Conservation (phyloP, 129 eudicot species). For the Pulicaria dysenterica region DNA sequence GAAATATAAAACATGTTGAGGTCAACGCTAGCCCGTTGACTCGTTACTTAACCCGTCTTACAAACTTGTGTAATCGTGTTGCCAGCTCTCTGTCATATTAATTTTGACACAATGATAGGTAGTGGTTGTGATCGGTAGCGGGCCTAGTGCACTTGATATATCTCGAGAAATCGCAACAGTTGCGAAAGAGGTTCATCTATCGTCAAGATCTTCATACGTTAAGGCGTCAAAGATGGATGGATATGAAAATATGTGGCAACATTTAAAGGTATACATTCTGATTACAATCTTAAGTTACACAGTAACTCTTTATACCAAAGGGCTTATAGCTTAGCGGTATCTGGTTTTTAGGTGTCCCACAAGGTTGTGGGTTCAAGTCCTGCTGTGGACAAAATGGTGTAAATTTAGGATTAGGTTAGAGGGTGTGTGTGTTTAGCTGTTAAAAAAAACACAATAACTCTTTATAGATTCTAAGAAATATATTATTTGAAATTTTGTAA, state of each 20-base stretch:
- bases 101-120: constrained; percentile 29
- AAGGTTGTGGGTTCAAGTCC: too few species aligned
- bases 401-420: too few species aligned
- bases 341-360: too few species aligned
- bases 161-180: constrained; percentile 55
- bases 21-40: background rate
- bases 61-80: background rate
- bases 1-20: background rate
- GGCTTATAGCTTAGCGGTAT: too few species aligned
- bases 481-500: background rate
- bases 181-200: constrained; percentile 73
- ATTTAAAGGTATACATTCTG: constrained; percentile 41
- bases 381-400: too few species aligned
- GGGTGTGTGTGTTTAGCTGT: too few species aligned
- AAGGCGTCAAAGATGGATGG: constrained; percentile 33
- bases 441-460: background rate
- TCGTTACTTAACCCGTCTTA: background rate
- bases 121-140: constrained; percentile 66
- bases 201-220: constrained; percentile 48
- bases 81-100: background rate
- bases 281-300: background rate
- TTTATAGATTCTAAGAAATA: background rate
- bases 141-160: constrained; percentile 68
- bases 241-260: constrained; percentile 58
- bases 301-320: background rate